A percentile compares a stretch with the other conserved stretches of the same genome.
phyloP scores from a whole-genome alignment of 2,329 filamentous ascomycete species.

The Botrytis squamosa region DNA sequence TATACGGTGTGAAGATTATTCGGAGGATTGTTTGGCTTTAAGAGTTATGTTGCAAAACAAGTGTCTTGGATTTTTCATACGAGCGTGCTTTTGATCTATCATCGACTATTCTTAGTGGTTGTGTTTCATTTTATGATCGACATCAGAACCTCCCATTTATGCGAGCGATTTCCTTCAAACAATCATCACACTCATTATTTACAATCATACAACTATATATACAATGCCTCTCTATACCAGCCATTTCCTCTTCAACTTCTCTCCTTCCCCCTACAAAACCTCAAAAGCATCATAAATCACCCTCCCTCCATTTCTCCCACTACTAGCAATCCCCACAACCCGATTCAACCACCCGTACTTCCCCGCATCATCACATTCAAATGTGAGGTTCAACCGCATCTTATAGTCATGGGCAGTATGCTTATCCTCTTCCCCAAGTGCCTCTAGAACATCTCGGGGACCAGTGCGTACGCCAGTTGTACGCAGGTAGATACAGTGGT shows the following conservation, averaged over 20 bases:
- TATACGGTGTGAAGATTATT: background rate
- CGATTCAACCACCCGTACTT: constrained; percentile 37
- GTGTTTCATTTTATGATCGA: background rate
- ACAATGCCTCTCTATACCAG: background rate
- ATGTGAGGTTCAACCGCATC: constrained; percentile 36
- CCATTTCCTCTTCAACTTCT: background rate
- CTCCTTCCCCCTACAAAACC: background rate
- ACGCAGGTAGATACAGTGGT: constrained; percentile 2
- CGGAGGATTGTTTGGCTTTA: background rate
- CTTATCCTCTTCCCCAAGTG: background rate
- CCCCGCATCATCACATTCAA: constrained; percentile 34
- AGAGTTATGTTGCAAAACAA: background rate
- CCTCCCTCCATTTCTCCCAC: constrained; percentile 21
- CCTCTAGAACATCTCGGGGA: background rate
- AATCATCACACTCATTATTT: background rate
- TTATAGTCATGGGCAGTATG: constrained; percentile 27
- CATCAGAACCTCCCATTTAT: background rate
- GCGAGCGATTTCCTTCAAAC: background rate
- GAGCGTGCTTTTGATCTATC: background rate
- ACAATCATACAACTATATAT: background rate
- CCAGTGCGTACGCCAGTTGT: background rate
- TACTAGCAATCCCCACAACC: constrained; percentile 23
- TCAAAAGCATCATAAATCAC: constrained; percentile 28
- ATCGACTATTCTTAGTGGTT: background rate
- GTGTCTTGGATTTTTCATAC: background rate